phyloP scores from a whole-genome alignment of 1,139 yeast species.

The Sugiyamaella paludigena region DNA sequence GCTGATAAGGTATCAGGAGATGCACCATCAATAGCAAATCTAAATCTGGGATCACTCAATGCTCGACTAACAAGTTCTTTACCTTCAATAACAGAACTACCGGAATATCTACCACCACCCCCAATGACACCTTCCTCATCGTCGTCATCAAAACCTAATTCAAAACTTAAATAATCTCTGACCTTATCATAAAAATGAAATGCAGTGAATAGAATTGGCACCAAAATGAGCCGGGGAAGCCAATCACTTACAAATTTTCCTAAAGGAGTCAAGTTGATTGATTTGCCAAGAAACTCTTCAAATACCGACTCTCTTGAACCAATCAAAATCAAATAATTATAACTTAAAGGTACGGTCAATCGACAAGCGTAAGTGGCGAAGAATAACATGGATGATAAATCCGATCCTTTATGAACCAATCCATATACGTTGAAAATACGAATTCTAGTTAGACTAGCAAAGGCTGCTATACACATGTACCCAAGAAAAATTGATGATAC shows the following conservation, averaged over 20 bases:
- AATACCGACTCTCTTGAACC: conserved; percentile 46
- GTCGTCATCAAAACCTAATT: conserved; percentile 49
- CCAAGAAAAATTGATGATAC: conserved; percentile 50
- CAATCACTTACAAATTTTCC: conserved; percentile 71
- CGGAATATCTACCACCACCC: conserved; percentile 27
- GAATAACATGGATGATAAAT: conserved; percentile 71
- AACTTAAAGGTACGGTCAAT: conserved; percentile 75
- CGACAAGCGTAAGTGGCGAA: conserved; percentile 81
- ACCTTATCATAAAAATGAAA: conserved; percentile 70
- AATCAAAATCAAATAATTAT: conserved; percentile 70
- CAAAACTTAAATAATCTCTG: conserved; percentile 53
- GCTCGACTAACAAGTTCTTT: conserved; percentile 39
- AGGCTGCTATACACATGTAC: conserved; percentile 66
- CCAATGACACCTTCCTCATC: conserved; percentile 43
- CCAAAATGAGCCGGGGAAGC: conserved; percentile 66
- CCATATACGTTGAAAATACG: conserved; percentile 76
- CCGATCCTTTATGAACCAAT: conserved; percentile 63
- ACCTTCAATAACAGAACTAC: conserved; percentile 37
- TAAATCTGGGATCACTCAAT: conserved; percentile 32
- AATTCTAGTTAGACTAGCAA: conserved; percentile 63
- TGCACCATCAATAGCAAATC: conserved; percentile 25
- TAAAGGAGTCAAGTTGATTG: conserved; percentile 70
- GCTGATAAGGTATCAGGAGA: conserved; percentile 2
- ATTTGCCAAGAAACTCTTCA: conserved; percentile 63
- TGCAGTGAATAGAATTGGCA: conserved; percentile 62